Evolutionary conservation across 179 eudicot species (phyloP).

Genomic region (Corrigiola litoralis): DNA sequence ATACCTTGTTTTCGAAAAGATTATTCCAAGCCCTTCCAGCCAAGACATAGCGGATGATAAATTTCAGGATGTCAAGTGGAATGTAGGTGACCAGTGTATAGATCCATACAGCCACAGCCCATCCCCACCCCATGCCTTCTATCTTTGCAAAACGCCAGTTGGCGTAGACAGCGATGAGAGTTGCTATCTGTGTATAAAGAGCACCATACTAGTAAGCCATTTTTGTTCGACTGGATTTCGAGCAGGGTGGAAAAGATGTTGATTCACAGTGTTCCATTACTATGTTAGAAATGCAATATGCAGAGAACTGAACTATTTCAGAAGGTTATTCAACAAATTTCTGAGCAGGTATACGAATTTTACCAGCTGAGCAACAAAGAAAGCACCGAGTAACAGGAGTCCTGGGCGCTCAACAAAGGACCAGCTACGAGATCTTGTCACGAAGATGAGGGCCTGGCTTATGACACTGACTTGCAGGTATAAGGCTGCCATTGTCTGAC

Average conservation of each 20-base stretch:
- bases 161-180: slow-evolving; percentile 37
- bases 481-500: slow-evolving; percentile 42
- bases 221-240: background rate
- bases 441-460: slow-evolving; percentile 57
- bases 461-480: slow-evolving; percentile 55
- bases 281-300: background rate
- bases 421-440: slow-evolving; percentile 51
- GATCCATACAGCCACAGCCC: slow-evolving; percentile 43
- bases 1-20: slow-evolving; percentile 41
- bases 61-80: slow-evolving; percentile 42
- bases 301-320: background rate
- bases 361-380: slow-evolving; percentile 48
- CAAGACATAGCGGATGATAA: slow-evolving; percentile 31
- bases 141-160: slow-evolving; percentile 35
- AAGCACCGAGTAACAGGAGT: slow-evolving; percentile 36
- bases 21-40: slow-evolving; percentile 43
- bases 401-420: slow-evolving; percentile 49
- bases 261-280: background rate
- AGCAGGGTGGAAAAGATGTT: background rate
- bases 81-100: slow-evolving; percentile 41
- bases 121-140: slow-evolving; percentile 41
- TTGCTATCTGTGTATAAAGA: slow-evolving; percentile 34
- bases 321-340: background rate
- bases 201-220: background rate
- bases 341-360: background rate